phyloP scores from a whole-genome alignment of 768 basidiomycete species.

The Chalciporus pseudorubinellus region DNA sequence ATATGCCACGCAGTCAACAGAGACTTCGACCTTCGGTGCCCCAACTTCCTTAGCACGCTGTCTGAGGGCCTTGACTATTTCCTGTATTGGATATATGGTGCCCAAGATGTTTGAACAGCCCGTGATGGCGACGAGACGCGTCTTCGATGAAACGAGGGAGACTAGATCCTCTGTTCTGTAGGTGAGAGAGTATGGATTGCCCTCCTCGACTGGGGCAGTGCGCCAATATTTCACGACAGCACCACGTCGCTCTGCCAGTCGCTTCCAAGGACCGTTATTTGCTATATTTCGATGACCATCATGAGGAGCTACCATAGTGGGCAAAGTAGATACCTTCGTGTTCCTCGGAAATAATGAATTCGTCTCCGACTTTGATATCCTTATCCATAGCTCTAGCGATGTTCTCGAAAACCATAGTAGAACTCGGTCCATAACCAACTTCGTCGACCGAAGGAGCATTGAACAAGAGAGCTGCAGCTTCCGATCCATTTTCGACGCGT shows the following conservation, averaged over 20 bases:
- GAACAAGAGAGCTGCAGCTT: slow-evolving; percentile 56
- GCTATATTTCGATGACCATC: slow-evolving; percentile 38
- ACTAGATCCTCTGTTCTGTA: slow-evolving; percentile 55
- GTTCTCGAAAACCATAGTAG: slow-evolving; percentile 69
- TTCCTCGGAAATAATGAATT: slow-evolving; percentile 76
- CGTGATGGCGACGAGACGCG: slow-evolving; percentile 70
- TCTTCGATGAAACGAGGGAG: slow-evolving; percentile 60
- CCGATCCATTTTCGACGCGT: slow-evolving; percentile 49
- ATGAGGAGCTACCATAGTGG: background rate
- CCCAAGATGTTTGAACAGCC: slow-evolving; percentile 79
- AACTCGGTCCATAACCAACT: slow-evolving; percentile 63
- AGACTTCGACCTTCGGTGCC: slow-evolving; percentile 59
- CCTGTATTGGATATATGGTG: slow-evolving; percentile 58
- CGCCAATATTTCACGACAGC: slow-evolving; percentile 61
- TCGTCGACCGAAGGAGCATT: slow-evolving; percentile 62
- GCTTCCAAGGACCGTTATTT: slow-evolving; percentile 76
- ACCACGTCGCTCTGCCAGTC: slow-evolving; percentile 57
- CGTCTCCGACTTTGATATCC: slow-evolving; percentile 57
- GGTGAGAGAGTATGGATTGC: slow-evolving; percentile 66
- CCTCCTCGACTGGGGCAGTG: slow-evolving; percentile 41
- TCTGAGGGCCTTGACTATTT: slow-evolving; percentile 50
- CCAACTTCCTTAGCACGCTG: slow-evolving; percentile 51
- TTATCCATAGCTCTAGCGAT: slow-evolving; percentile 59
- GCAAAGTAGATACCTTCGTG: slow-evolving; percentile 60
- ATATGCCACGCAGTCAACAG: slow-evolving; percentile 77